phyloP scores from a whole-genome alignment of 1,284 basidiomycete genomes.

The Bondarzewia mesenterica region DNA sequence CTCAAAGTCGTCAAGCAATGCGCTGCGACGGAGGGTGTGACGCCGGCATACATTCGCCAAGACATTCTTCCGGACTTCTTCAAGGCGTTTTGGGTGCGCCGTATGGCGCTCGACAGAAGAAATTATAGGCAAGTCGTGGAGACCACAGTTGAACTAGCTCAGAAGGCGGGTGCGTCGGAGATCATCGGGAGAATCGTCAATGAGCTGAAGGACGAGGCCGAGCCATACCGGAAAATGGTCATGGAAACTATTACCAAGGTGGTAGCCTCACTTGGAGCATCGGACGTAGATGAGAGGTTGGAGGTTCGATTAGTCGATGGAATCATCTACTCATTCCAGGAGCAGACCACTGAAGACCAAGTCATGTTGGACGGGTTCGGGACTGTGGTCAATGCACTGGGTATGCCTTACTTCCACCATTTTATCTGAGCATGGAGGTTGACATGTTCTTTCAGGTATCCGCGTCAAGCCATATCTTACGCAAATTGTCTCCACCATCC shows the following conservation, averaged over 20 bases:
- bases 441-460: conserved; percentile 37
- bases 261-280: conserved; percentile 84
- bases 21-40: conserved; percentile 95
- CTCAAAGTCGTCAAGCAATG: conserved; percentile 99
- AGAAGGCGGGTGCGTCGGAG: conserved; percentile 94
- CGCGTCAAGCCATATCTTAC: conserved; percentile 99
- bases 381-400: conserved; percentile 91
- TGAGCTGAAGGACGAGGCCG: conserved; percentile 93
- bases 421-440: neutral
- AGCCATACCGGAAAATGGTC: conserved; percentile 99
- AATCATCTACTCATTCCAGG: conserved; percentile 99
- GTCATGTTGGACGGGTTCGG: conserved; percentile 99
- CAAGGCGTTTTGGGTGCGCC: conserved; percentile 96
- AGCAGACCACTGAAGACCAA: conserved; percentile 97
- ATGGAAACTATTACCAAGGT: conserved; percentile 99
- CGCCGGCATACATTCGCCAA: conserved; percentile 88
- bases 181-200: conserved; percentile 95
- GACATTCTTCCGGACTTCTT: conserved; percentile 99
- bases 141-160: conserved; percentile 95
- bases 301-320: conserved; percentile 95
- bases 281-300: conserved; percentile 93
- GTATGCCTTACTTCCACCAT: conserved; percentile 13
- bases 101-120: conserved; percentile 94
- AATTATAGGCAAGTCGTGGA: conserved; percentile 98
- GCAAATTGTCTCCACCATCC: conserved; percentile 98